A percentile compares a stretch with the other conserved stretches of the same genome.
These are phyloP conservation scores for Backusella morwellensis DNA, from an alignment of 192 early-diverging fungal species.

Conservation along the genomic window DNA sequence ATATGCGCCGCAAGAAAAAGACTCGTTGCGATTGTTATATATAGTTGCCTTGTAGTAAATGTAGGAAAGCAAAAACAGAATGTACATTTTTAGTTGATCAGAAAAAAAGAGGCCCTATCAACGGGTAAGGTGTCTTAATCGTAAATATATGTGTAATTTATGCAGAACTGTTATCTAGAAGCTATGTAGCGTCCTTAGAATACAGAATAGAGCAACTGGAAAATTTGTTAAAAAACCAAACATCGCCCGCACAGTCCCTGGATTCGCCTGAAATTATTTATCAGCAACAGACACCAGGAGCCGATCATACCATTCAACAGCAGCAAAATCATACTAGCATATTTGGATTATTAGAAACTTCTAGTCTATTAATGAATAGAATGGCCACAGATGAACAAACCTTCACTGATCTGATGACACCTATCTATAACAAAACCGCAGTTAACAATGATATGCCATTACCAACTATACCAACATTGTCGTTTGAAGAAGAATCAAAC, in stretches of 20 bases:
- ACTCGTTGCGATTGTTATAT: constrained; percentile 73
- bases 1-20: constrained; percentile 77
- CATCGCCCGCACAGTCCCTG: not conserved
- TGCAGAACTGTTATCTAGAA: not conserved
- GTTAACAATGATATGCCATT: too few relatives aligned
- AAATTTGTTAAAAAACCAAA: constrained; percentile 49
- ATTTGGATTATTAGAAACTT: not conserved
- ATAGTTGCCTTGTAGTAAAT: constrained; percentile 66
- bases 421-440: not conserved
- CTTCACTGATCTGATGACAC: not conserved
- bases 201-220: constrained; percentile 68
- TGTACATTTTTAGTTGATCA: constrained; percentile 44
- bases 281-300: not conserved
- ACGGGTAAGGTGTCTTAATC: constrained; percentile 48
- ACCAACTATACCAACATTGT: too few relatives aligned
- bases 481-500: too few relatives aligned
- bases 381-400: not conserved
- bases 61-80: constrained; percentile 51
- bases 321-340: not conserved
- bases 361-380: not conserved
- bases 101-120: constrained; percentile 71
- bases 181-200: constrained; percentile 69
- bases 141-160: not conserved
- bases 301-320: not conserved
- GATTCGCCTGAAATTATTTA: not conserved